phyloP scores from a whole-genome alignment of 306 rosid species.

The Cucurbita moschata region DNA sequence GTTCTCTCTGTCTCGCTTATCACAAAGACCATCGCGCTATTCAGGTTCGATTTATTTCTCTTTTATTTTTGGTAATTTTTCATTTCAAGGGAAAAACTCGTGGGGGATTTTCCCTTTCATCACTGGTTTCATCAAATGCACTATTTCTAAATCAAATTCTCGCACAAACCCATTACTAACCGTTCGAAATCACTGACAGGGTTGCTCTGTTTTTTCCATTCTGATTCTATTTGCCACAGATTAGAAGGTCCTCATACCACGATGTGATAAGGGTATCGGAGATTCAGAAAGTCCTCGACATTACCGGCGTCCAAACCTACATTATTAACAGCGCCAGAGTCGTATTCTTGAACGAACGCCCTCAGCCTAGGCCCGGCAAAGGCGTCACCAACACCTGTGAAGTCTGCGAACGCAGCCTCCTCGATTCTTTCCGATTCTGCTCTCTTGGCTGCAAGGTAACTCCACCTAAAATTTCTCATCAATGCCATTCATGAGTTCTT shows the following conservation, averaged over 20 bases:
- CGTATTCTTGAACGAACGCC: conserved; percentile 87
- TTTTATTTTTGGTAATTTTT: conserved; percentile 10
- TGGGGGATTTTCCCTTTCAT: background rate
- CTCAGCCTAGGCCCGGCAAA: conserved; percentile 98
- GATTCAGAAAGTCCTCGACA: conserved; percentile 92
- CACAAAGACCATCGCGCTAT: conserved; percentile 88
- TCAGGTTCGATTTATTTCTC: conserved; percentile 33
- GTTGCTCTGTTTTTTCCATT: background rate
- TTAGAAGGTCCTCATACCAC: conserved; percentile 90
- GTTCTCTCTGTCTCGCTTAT: conserved; percentile 68
- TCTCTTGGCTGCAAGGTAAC: conserved; percentile 98
- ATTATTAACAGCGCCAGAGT: conserved; percentile 95
- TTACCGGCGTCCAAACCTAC: conserved; percentile 87
- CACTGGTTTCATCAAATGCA: background rate
- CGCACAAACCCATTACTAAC: too few species aligned
- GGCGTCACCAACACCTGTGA: conserved; percentile 97
- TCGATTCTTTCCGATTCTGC: conserved; percentile 83
- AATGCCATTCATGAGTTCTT: background rate
- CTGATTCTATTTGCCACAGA: conserved; percentile 27
- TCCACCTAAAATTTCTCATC: background rate
- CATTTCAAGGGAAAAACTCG: background rate
- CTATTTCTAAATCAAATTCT: background rate
- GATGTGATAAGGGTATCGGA: conserved; percentile 86
- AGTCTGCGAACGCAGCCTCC: conserved; percentile 95
- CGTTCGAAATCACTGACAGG: background rate